Percentiles rank a stretch among this genome's conserved stretches.
Conservation (phyloP, 2,329 filamentous ascomycete genomes). For the Aspergillus novoparasiticus region DNA sequence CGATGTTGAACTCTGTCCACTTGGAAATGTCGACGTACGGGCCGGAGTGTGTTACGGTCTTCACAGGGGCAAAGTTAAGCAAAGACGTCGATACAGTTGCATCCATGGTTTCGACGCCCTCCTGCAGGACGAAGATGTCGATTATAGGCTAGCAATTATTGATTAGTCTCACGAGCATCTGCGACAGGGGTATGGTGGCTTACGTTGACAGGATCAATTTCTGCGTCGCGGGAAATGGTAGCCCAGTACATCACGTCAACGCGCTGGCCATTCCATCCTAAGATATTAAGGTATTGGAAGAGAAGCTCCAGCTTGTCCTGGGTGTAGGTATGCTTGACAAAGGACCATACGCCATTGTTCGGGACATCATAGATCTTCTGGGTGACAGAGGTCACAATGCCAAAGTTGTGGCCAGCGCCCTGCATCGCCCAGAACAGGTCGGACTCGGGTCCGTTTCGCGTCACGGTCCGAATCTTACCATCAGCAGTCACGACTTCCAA, state of each 20-base stretch:
- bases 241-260: conserved; percentile 13
- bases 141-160: conserved; percentile 10
- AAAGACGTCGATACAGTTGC: conserved; percentile 25
- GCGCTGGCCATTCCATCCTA: conserved; percentile 8
- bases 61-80: conserved; percentile 39
- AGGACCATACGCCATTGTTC: conserved; percentile 11
- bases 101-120: conserved; percentile 8
- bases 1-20: conserved; percentile 43
- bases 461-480: conserved; percentile 32
- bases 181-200: neutral
- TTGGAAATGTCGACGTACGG: conserved; percentile 46
- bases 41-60: conserved; percentile 31
- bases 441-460: neutral
- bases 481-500: conserved; percentile 56
- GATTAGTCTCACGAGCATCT: neutral
- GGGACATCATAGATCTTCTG: conserved; percentile 48
- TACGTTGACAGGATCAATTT: conserved; percentile 14
- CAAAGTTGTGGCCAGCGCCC: conserved; percentile 61
- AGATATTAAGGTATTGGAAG: conserved; percentile 14
- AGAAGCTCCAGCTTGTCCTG: conserved; percentile 10
- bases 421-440: conserved; percentile 59
- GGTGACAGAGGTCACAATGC: conserved; percentile 53
- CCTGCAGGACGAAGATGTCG: conserved; percentile 10
- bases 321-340: conserved; percentile 10
- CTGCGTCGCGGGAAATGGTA: conserved; percentile 5